Base-by-base conservation (phyloP, 2,329 filamentous ascomycete species). In the Emericellopsis atlantica region DNA sequence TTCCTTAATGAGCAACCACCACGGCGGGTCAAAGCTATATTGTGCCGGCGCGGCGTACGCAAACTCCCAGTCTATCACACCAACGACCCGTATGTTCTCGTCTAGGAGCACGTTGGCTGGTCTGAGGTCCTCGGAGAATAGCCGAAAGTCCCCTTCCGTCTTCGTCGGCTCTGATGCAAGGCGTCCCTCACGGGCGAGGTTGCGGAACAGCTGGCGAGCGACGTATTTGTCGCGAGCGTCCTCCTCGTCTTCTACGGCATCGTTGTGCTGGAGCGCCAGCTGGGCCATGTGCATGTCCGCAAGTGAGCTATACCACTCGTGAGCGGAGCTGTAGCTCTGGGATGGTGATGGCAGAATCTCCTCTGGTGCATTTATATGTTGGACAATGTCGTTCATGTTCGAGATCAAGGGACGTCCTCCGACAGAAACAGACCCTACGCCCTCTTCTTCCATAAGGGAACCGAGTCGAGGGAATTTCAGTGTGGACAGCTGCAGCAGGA, bases 41-140 rank as follows among this genome's bases (percentile, higher is more conserved):
- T 61, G 50, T 14, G 52, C 41, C 0, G 61, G 58, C 0, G 49
- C 58, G 6, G 41, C 49, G 16, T 24, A 41, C 50, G 57, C 43
- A 41, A 60, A 62, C 48, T 68, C 64, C 60, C 61, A 67, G 44
- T 66, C 61, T 14, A 69, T 60, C 1, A 59, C 52, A 4, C 50
- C 58, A 8, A 54, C 47, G 1, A 65, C 43, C 0, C 50, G 39
- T 4, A 55, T 40, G 5, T 53, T 39, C 5, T 52, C 42, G 16
- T 57, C 48, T 3, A 62, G 6, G 3, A 65, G 48, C 21, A 61
- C 44, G 37, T 64, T 64, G 4, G 45, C 45, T 12, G 57, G 49
- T 3, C 53, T 43, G 9, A 62, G 50, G 42, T 62, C 56, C 26
- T 53, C 47, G 16, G 48, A 52, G 39, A 47, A 53, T 1, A 53